Conservation (phyloP, 768 basidiomycete species). For the Multifurca ochricompacta region DNA sequence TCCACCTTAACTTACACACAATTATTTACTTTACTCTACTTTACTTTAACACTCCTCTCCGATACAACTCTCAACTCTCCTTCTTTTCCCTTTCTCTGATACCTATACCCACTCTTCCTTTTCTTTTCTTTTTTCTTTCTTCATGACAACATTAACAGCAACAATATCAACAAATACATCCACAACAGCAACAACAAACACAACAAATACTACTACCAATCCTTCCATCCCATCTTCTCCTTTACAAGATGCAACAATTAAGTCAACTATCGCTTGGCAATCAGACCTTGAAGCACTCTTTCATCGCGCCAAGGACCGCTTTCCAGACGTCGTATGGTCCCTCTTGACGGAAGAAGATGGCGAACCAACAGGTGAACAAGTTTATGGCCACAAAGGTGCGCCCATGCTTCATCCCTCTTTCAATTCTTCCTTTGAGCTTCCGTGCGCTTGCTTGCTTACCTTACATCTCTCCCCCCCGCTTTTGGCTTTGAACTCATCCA, state of each 20-base stretch:
- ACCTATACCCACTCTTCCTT: neutral
- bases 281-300: conserved; percentile 72
- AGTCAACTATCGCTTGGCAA: conserved; percentile 72
- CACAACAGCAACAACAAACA: neutral
- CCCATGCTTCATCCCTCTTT: neutral
- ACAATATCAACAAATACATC: neutral
- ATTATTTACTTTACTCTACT: no score
- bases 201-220: conserved; percentile 5
- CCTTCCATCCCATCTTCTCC: conserved; percentile 35
- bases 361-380: conserved; percentile 38
- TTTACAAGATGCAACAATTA: conserved; percentile 55
- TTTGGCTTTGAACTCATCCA: neutral
- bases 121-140: neutral
- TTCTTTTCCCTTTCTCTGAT: no score
- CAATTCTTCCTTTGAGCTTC: neutral
- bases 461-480: neutral
- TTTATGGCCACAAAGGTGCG: conserved; percentile 95
- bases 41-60: no score
- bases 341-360: conserved; percentile 41
- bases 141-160: conserved; percentile 8
- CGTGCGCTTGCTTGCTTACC: neutral
- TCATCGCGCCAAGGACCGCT: conserved; percentile 78
- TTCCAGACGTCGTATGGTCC: conserved; percentile 97
- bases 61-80: no score
- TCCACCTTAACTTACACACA: neutral